Evolutionary conservation across 202 grass and related monocot species (phyloP).

Genomic region (Elaeis oleifera): DNA sequence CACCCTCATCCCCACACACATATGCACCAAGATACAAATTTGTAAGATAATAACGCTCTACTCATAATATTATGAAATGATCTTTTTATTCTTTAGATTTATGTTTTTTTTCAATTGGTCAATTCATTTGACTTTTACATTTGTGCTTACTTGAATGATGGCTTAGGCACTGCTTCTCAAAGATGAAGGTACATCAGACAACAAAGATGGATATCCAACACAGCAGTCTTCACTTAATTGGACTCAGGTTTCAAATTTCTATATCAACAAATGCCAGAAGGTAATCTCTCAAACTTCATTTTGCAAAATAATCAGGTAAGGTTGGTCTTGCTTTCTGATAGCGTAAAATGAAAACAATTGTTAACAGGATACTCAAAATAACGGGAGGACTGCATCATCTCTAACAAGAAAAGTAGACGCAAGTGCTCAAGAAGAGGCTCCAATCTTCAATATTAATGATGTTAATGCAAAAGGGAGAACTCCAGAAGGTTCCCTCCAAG

Average conservation of each 20-base stretch:
- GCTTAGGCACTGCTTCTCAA: constrained; percentile 31
- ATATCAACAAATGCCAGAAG: constrained; percentile 29
- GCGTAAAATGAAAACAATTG: constrained; percentile 1
- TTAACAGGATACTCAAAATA: constrained; percentile 35
- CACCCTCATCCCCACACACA: no score
- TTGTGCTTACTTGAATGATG: neutral
- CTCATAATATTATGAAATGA: no score
- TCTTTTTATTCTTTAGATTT: constrained; percentile 14
- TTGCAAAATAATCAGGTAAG: neutral
- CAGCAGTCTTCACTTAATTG: constrained; percentile 35
- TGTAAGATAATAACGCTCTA: no score
- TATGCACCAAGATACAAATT: no score
- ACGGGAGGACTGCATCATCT: constrained; percentile 24
- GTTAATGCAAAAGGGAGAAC: constrained; percentile 26
- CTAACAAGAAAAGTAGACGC: constrained; percentile 30
- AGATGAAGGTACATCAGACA: constrained; percentile 21
- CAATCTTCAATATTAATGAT: constrained; percentile 13
- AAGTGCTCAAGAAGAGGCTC: constrained; percentile 31
- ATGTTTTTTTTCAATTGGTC: neutral
- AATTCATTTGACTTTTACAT: constrained; percentile 14
- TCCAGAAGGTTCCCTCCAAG: constrained; percentile 43
- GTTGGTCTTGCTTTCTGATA: constrained; percentile 16
- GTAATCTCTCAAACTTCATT: constrained; percentile 23
- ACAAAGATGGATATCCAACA: constrained; percentile 23
- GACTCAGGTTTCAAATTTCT: constrained; percentile 21